Evolutionary conservation across 2,329 filamentous ascomycete species (phyloP), one percentile per base, ranked within the genome.

Genomic region (Ambrosiella beaveri): DNA sequence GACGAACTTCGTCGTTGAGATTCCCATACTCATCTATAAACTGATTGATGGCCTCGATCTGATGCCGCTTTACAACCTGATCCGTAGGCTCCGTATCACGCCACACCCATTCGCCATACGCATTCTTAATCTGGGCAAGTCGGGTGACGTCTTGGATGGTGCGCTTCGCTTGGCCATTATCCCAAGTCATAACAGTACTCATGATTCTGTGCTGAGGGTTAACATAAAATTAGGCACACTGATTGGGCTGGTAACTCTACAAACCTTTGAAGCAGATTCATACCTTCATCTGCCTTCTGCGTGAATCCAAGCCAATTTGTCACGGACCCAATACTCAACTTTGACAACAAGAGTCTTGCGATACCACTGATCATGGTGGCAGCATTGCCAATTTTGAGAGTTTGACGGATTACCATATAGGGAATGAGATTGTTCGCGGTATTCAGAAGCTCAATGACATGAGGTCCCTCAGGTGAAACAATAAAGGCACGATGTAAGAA

Each of bases 291-390:
- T 0, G 82, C 78, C 52, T 80, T 80, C 52, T 79, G 77, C 0
- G 84, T 89, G 44, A 88, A 67, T 0, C 87, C 86, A 9, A 90
- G 76, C 84, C 84, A 91, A 66, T 89, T 90, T 3, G 86, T 88
- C 55, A 91, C 70, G 7, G 81, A 81, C 1, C 80, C 81, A 3
- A 91, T 74, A 63, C 84, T 86, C 59, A 89, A 71, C 69, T 93
- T 93, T n/a, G 86, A 82, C 12, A 93, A 74, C 13, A 90, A 74
- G 13, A 91, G 71, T 57, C 75, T 78, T 67, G 86, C 76, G 76
- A 91, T 82, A 59, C 77, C 86, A 64, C 78, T 85, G 58, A 91
- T 82, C 86, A 93, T 90, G 17, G 81, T 85, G 1, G 86, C 86
- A 0, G 86, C 86, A 66, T 91, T 93, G 5, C 86, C 84, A 12